phyloP scores from a whole-genome alignment of 441 rosid genomes.

The Sinapis alba region DNA sequence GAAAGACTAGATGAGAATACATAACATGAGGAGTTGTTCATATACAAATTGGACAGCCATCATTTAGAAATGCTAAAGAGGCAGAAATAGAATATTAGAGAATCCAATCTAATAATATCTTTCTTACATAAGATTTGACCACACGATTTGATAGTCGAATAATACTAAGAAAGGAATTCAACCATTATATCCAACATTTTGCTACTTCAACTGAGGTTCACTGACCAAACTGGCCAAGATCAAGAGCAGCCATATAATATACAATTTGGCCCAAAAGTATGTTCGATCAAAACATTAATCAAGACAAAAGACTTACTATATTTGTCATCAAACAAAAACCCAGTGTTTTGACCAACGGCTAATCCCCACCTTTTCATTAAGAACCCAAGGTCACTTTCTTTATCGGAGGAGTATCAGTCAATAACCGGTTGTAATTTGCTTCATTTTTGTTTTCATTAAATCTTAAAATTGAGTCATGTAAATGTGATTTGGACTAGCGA shows the following conservation, averaged over 20 bases:
- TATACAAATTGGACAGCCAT: not conserved
- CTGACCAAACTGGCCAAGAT: not conserved
- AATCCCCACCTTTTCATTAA: not conserved
- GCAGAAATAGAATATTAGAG: not conserved
- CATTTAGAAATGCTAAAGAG: not conserved
- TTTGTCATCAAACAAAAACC: not conserved
- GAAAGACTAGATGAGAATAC: not conserved
- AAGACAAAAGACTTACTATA: not conserved
- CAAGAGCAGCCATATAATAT: not conserved
- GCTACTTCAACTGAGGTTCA: not conserved
- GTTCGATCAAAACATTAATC: not conserved
- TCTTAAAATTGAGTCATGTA: too few species aligned
- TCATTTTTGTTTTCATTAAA: too few species aligned
- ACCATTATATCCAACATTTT: too few species aligned
- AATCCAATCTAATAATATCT: not conserved
- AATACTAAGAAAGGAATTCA: too few species aligned
- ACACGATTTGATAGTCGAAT: too few species aligned
- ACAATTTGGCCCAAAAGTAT: not conserved
- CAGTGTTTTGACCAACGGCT: not conserved
- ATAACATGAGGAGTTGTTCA: too few species aligned
- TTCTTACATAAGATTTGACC: too few species aligned
- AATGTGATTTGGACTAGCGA: too few species aligned
- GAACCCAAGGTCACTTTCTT: not conserved
- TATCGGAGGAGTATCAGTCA: not conserved
- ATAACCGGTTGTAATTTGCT: too few species aligned